phyloP scores from a whole-genome alignment of 306 rosid genomes.

The Vicia faba region DNA sequence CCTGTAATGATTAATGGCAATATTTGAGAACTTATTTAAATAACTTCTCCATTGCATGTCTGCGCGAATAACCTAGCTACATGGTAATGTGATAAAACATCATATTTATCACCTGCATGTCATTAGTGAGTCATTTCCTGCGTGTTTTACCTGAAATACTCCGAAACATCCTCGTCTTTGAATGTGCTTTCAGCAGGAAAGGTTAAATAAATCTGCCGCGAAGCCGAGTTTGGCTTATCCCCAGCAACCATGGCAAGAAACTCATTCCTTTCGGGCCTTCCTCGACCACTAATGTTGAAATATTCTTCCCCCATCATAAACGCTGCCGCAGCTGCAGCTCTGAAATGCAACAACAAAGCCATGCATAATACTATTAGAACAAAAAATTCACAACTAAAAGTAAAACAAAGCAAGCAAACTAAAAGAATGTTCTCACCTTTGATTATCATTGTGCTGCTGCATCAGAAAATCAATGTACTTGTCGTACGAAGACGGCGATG shows the following conservation, averaged over 20 bases:
- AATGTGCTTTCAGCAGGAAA: conserved; percentile 98
- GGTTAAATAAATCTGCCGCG: conserved; percentile 91
- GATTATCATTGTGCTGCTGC: conserved; percentile 77
- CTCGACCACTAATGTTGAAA: conserved; percentile 61
- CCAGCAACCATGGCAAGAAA: conserved; percentile 61
- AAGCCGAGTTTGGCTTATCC: conserved; percentile 77
- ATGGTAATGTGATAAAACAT: conserved; percentile 1
- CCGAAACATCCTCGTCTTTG: conserved; percentile 96
- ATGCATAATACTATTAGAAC: not conserved
- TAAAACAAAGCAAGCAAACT: conserved; percentile 6
- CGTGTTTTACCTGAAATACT: conserved; percentile 76
- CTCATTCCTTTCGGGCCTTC: conserved; percentile 77
- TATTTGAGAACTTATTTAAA: conserved; percentile 18
- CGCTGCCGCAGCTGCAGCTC: conserved; percentile 56
- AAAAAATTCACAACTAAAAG: conserved; percentile 13
- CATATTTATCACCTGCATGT: conserved; percentile 22
- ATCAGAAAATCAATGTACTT: conserved; percentile 70
- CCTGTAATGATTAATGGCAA: conserved; percentile 16
- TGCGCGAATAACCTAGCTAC: conserved; percentile 1
- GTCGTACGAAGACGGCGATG: conserved; percentile 60
- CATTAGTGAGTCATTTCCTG: not conserved
- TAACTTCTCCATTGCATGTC: not conserved
- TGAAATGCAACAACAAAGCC: conserved; percentile 40
- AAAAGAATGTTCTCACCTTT: conserved; percentile 42
- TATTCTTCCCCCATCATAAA: conserved; percentile 79